phyloP scores from a whole-genome alignment of 306 rosid genomes.

The Fagus crenata region DNA sequence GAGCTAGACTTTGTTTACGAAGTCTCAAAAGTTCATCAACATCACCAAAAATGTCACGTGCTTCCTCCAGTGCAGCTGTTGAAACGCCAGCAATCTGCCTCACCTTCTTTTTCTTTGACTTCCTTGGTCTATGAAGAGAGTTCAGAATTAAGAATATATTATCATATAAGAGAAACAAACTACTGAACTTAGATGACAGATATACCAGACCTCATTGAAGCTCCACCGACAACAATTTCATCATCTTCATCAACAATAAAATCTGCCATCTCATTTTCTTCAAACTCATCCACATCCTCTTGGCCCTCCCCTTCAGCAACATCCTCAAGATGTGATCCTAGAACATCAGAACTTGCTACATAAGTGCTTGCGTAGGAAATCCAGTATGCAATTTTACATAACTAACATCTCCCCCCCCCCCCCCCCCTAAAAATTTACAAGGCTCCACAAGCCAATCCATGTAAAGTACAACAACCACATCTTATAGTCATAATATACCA shows the following conservation, averaged over 20 bases:
- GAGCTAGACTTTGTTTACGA: constrained; percentile 54
- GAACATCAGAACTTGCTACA: constrained; percentile 5
- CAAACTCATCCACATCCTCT: constrained; percentile 86
- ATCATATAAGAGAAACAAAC: too few species aligned
- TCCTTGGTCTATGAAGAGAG: constrained; percentile 19
- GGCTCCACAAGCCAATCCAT: too few species aligned
- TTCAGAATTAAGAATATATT: neutral
- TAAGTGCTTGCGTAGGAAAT: too few species aligned
- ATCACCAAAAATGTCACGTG: constrained; percentile 93
- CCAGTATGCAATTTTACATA: neutral
- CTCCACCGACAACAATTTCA: constrained; percentile 50
- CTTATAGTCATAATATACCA: too few species aligned
- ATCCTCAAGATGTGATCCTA: constrained; percentile 83
- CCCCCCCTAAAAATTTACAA: too few species aligned
- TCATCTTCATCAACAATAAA: constrained; percentile 94
- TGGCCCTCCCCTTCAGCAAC: constrained; percentile 93
- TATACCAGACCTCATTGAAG: constrained; percentile 60
- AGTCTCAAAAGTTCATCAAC: constrained; percentile 62
- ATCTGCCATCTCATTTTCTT: constrained; percentile 97
- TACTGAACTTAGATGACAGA: neutral
- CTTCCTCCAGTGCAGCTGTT: constrained; percentile 86
- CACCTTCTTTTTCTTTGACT: constrained; percentile 46
- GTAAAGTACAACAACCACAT: too few species aligned
- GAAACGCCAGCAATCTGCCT: constrained; percentile 82
- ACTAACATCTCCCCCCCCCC: too few species aligned